Evolutionary conservation across 2,329 filamentous ascomycete genomes (phyloP), one percentile per base, ranked within the genome.

Genomic region (Neodidymelliopsis sp.): DNA sequence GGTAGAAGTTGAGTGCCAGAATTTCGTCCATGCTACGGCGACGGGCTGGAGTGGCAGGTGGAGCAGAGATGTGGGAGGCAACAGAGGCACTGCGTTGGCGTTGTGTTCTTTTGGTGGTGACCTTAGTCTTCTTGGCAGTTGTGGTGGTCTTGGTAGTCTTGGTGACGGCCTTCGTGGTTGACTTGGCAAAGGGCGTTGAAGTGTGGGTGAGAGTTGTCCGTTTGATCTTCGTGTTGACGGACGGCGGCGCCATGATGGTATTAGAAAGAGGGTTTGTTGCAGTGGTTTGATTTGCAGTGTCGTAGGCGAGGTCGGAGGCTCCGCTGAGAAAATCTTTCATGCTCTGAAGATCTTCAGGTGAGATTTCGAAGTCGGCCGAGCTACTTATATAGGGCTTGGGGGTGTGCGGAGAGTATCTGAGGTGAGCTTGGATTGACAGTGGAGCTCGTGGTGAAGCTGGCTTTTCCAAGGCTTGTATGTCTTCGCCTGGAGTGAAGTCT

Each of bases 11-110:
- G 1, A 31, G 38, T 10, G 24, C 15, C 36, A 57, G 48, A 2
- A 65, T 44, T 15, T 59, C 53, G 0, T 40, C n/a, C 18, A 62
- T 33, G 12, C 38, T 22, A 22, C 37, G 45, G 12, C 45, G 22
- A 9, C 41, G 16, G 2, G 35, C 28, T 22, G 40, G 29, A n/a
- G 37, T 5, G 34, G 3, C 11, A 3, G 23, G 19, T 19, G 47
- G 11, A 12, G 20, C 23, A 7, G 20, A 10, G 3, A 34, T 10
- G 15, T 9, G 19, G 2, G 34, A 25, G 13, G 33, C 11, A 3
- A 15, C 18, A 2, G 42, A 36, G 10, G 20, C 6, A 18, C 13
- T 27, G 20, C 34, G 44, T 25, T 51, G 49, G 20, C 40, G 27
- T 40, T 35, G 23, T n/a, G 28, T 24, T 34, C 39, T 50, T 18